Percentiles rank a stretch among this genome's conserved stretches.
Evolutionary conservation across 2,329 filamentous ascomycete genomes (phyloP).

Genomic region (Diaporthe aspalathi): DNA sequence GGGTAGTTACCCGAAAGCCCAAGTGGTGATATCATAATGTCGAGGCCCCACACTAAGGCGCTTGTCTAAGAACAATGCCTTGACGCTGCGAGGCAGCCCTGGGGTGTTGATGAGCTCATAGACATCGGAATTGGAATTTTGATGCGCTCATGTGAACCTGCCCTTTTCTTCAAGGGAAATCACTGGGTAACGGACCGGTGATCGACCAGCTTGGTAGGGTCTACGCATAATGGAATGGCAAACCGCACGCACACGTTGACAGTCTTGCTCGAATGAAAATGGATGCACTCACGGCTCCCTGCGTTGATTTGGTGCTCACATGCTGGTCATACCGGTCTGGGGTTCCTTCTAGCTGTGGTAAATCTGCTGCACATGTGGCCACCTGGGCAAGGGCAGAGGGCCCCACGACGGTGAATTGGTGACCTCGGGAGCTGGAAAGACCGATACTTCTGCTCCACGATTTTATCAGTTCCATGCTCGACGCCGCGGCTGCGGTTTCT

Average conservation of each 20-base stretch:
- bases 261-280: background rate
- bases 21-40: slow-evolving; percentile 34
- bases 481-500: background rate
- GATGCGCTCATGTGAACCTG: background rate
- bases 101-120: slow-evolving; percentile 1
- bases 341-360: background rate
- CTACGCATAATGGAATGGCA: background rate
- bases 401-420: background rate
- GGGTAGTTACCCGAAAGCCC: background rate
- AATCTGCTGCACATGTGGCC: background rate
- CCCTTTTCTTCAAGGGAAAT: too few species aligned
- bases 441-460: background rate
- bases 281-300: too few species aligned
- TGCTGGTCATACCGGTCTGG: too few species aligned
- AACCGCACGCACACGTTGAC: background rate
- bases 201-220: background rate
- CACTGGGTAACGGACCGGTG: too few species aligned
- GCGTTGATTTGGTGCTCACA: too few species aligned
- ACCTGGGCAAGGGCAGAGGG: too few species aligned
- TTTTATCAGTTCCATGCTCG: background rate
- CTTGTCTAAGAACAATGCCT: background rate
- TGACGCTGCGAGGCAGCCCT: background rate
- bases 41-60: slow-evolving; percentile 1
- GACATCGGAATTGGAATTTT: background rate
- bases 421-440: background rate